Conservation (phyloP, 768 basidiomycete genomes). For the Baorangia bicolor region DNA sequence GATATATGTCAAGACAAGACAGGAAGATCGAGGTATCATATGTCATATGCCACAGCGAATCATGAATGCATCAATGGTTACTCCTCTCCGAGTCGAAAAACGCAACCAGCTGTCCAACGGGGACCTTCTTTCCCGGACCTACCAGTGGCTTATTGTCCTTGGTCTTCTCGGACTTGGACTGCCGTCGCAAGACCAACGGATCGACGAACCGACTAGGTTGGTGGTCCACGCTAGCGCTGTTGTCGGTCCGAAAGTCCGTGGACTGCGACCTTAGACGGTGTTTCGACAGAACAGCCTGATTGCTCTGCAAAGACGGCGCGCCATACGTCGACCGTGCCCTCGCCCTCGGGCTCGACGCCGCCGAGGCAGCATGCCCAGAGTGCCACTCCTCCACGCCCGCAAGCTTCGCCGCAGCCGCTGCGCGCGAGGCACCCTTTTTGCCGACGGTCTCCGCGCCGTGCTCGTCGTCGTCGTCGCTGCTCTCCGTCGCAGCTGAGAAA, state of each 20-base stretch:
- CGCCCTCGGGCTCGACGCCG: constrained; percentile 29
- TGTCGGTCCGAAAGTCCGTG: constrained; percentile 32
- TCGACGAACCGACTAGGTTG: constrained; percentile 62
- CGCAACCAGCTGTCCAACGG: constrained; percentile 77
- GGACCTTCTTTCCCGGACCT: constrained; percentile 55
- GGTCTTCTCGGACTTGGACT: constrained; percentile 46
- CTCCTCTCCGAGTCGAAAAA: constrained; percentile 61
- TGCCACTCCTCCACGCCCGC: constrained; percentile 24
- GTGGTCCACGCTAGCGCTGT: constrained; percentile 10
- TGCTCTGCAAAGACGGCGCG: constrained; percentile 29
- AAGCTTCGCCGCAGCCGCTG: constrained; percentile 36
- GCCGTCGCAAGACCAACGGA: constrained; percentile 67
- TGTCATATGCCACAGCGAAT: neutral
- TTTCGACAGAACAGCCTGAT: constrained; percentile 25
- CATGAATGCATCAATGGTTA: neutral
- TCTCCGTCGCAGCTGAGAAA: constrained; percentile 41
- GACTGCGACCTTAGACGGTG: constrained; percentile 41
- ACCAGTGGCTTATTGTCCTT: constrained; percentile 41
- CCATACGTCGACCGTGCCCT: constrained; percentile 65
- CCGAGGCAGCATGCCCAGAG: constrained; percentile 8
- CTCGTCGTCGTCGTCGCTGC: constrained; percentile 36
- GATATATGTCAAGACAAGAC: neutral
- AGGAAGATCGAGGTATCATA: neutral
- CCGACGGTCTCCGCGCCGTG: constrained; percentile 53
- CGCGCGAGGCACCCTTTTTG: constrained; percentile 39